Evolutionary conservation across 2,329 filamentous ascomycete species (phyloP).

Genomic region (Neurospora sp.): DNA sequence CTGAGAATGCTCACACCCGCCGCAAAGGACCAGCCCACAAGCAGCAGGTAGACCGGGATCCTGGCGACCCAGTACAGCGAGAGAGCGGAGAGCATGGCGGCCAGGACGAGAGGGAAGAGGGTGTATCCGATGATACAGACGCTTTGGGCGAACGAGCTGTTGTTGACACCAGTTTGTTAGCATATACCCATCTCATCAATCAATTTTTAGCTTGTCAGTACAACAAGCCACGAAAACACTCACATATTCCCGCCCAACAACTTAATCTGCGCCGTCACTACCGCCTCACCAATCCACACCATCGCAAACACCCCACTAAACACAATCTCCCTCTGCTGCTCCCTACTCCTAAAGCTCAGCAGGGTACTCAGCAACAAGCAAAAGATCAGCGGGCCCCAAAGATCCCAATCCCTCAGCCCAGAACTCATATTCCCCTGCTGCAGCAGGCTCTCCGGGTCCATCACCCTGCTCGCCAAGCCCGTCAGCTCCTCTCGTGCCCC

Average conservation of each 20-base stretch:
- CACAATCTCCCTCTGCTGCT: constrained; percentile 75
- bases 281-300: constrained; percentile 92
- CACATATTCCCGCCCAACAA: constrained; percentile 94
- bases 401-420: constrained; percentile 89
- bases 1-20: constrained; percentile 94
- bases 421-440: constrained; percentile 69
- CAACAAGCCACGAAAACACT: constrained; percentile 24
- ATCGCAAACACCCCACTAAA: constrained; percentile 96
- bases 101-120: constrained; percentile 91
- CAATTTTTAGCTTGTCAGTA: too few relatives aligned
- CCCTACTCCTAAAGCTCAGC: constrained; percentile 70
- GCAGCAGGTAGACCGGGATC: constrained; percentile 81
- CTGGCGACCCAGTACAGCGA: constrained; percentile 69
- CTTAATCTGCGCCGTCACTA: constrained; percentile 97
- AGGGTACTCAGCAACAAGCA: constrained; percentile 82
- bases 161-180: constrained; percentile 14
- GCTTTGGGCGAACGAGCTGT: constrained; percentile 92
- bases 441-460: constrained; percentile 53
- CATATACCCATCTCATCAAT: constrained; percentile 11
- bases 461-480: constrained; percentile 49
- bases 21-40: constrained; percentile 87
- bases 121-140: constrained; percentile 98
- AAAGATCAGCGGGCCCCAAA: constrained; percentile 95
- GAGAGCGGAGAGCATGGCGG: constrained; percentile 78
- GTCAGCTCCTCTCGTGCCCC: constrained; percentile 54